Evolutionary conservation across 2,329 filamentous ascomycete genomes (phyloP).

Genomic region (Gyromitra esculenta): DNA sequence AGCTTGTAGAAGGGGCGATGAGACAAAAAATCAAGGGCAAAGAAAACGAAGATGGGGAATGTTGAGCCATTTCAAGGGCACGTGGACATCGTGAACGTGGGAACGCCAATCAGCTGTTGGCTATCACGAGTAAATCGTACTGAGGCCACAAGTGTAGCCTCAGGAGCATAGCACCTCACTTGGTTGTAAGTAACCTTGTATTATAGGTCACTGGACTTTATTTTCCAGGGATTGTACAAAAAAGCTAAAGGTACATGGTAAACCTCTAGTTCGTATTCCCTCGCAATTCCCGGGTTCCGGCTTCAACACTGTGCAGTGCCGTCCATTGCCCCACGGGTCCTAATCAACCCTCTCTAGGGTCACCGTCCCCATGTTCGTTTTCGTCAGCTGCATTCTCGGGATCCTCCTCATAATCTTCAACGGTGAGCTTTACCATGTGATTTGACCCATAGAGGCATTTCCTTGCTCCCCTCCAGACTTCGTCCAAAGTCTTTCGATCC

Average conservation of each 20-base stretch:
- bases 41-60: not conserved
- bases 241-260: not conserved
- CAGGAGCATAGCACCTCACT: not conserved
- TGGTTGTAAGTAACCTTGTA: not conserved
- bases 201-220: no score
- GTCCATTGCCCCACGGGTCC: not conserved
- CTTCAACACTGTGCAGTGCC: not conserved
- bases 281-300: not conserved
- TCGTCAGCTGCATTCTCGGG: not conserved
- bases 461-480: conserved; percentile 44
- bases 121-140: no score
- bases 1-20: not conserved
- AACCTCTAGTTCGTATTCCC: not conserved
- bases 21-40: not conserved
- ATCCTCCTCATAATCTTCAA: not conserved
- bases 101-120: no score
- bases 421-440: not conserved
- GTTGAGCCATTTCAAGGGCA: not conserved
- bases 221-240: no score
- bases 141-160: no score
- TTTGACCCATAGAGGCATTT: conserved; percentile 33
- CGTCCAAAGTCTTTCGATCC: conserved; percentile 28
- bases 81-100: not conserved
- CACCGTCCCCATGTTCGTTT: not conserved
- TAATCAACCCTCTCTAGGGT: not conserved